These are phyloP conservation scores for Calcarisporium arbuscula DNA, from an alignment of 2,329 filamentous ascomycete genomes.

Conservation along the genomic window DNA sequence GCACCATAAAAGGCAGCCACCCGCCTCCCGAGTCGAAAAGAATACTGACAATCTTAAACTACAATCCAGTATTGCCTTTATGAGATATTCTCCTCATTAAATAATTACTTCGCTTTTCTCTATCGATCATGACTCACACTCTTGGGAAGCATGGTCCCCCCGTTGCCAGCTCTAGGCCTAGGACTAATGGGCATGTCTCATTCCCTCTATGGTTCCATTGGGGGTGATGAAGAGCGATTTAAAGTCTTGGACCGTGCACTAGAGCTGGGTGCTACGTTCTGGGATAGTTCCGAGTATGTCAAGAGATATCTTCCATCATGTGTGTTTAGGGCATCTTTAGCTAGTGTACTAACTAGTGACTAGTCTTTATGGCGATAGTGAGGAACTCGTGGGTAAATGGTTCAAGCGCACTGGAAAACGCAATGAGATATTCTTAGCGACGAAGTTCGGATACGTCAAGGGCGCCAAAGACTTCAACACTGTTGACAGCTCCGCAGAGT, in stretches of 20 bases:
- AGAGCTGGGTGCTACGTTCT: constrained; percentile 43
- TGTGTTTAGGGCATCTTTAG: too few species aligned
- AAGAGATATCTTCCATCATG: too few species aligned
- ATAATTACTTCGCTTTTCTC: too few species aligned
- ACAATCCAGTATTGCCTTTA: too few species aligned
- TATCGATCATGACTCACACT: too few species aligned
- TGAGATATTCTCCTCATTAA: too few species aligned
- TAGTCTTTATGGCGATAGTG: constrained; percentile 37
- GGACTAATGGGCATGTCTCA: constrained; percentile 45
- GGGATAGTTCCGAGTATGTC: constrained; percentile 47
- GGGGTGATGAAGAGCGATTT: constrained; percentile 42
- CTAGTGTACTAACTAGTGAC: too few species aligned
- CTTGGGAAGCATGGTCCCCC: too few species aligned
- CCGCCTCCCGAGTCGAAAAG: too few species aligned
- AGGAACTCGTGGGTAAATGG: constrained; percentile 42
- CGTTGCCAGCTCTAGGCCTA: constrained; percentile 44
- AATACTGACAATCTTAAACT: too few species aligned
- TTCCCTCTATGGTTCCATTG: constrained; percentile 31
- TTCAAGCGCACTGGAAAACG: constrained; percentile 36
- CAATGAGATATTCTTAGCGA: constrained; percentile 18
- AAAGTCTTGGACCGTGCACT: constrained; percentile 44
- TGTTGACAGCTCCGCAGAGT: constrained; percentile 7
- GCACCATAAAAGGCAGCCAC: too few species aligned
- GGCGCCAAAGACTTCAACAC: too few species aligned
- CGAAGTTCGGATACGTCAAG: not conserved